Conservation (phyloP, 352 stramenopile species). For the Phytophthora meadii region DNA sequence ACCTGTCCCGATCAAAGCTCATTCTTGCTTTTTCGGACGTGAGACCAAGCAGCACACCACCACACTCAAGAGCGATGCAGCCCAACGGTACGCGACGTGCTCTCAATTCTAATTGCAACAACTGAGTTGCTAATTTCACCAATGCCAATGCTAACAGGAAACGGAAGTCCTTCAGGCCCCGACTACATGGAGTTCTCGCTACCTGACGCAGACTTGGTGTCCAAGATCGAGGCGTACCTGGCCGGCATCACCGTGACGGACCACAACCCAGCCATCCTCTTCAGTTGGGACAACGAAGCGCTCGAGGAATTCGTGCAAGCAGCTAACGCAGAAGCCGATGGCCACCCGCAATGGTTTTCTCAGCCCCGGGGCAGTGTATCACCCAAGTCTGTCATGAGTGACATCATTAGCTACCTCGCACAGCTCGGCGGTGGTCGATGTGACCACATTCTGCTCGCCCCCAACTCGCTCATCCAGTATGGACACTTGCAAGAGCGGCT, state of each 20-base stretch:
- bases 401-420: slow-evolving; percentile 50
- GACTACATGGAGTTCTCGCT: slow-evolving; percentile 36
- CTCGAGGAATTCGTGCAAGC: slow-evolving; percentile 48
- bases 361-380: slow-evolving; percentile 43
- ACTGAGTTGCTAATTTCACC: slow-evolving; percentile 15
- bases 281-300: slow-evolving; percentile 43
- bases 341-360: slow-evolving; percentile 45
- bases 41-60: slow-evolving; percentile 10
- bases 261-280: slow-evolving; percentile 49
- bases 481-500: slow-evolving; percentile 50
- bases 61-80: slow-evolving; percentile 31
- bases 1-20: slow-evolving; percentile 17
- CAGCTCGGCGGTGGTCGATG: slow-evolving; percentile 45
- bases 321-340: slow-evolving; percentile 36
- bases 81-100: slow-evolving; percentile 34
- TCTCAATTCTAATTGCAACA: not conserved
- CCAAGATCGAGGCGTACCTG: slow-evolving; percentile 45
- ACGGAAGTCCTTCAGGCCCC: slow-evolving; percentile 29
- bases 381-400: slow-evolving; percentile 39
- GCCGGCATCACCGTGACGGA: slow-evolving; percentile 42
- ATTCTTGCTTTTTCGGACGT: slow-evolving; percentile 26
- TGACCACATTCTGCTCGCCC: slow-evolving; percentile 44
- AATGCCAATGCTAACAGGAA: slow-evolving; percentile 16
- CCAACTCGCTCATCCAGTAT: slow-evolving; percentile 58
- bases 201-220: slow-evolving; percentile 34